These are phyloP conservation scores for Pelargonium nanum DNA, from an alignment of 345 rosid genomes.

Conservation along the genomic window DNA sequence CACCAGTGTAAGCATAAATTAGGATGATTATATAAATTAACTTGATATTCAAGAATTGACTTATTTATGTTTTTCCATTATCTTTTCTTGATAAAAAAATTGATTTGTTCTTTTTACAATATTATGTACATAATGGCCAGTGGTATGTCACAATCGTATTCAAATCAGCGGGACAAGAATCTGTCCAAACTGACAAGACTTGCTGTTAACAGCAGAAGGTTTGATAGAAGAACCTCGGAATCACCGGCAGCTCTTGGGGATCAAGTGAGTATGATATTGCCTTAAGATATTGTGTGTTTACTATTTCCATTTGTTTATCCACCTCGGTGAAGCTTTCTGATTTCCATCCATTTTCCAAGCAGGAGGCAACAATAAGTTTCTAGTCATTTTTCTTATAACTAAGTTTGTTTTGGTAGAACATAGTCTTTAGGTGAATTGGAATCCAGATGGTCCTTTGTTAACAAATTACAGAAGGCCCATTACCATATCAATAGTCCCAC, in stretches of 20 bases:
- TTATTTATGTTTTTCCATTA: too few relatives aligned
- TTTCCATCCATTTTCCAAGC: too few relatives aligned
- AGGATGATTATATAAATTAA: too few relatives aligned
- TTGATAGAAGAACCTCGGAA: constrained; percentile 62
- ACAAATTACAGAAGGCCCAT: too few relatives aligned
- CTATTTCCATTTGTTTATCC: not conserved
- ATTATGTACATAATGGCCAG: constrained; percentile 24
- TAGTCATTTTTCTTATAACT: too few relatives aligned
- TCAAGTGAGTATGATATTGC: constrained; percentile 41
- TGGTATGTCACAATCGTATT: constrained; percentile 53
- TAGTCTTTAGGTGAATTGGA: too few relatives aligned
- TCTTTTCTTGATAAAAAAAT: not conserved
- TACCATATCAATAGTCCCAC: too few relatives aligned
- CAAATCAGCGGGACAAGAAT: constrained; percentile 61
- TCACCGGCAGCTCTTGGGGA: constrained; percentile 54
- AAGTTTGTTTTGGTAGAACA: too few relatives aligned
- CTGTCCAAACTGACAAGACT: constrained; percentile 67
- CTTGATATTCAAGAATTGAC: not conserved
- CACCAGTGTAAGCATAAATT: not conserved
- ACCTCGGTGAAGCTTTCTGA: not conserved
- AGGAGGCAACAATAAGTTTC: too few relatives aligned
- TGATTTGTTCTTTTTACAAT: constrained; percentile 7
- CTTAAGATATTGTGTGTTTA: not conserved
- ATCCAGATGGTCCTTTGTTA: too few relatives aligned
- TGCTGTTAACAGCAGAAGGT: constrained; percentile 59